Base-by-base conservation (phyloP, 192 early-diverging fungal genomes). In the Glomus cerebriforme region DNA sequence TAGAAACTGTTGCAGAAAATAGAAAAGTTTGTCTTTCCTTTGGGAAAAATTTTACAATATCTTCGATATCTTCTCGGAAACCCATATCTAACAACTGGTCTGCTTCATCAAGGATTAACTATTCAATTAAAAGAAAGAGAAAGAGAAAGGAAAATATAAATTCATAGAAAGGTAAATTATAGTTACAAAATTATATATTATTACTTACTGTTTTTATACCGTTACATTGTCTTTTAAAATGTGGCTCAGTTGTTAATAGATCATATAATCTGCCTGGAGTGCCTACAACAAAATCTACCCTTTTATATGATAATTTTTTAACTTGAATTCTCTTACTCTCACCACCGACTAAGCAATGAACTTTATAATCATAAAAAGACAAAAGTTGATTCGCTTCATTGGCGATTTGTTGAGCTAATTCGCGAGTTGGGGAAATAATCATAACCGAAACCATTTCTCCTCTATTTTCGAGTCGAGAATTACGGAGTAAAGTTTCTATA, bases 41-140 rank as follows among this genome's bases (percentile, higher is more conserved):
- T 7, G 96, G 94, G 22, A 95, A 80, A 1, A 81, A 54, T 0
- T 74, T 65, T 5, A 90, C 76, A 79, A 98, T 95, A 29, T 84
- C 80, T 59, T 95, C 88, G 47, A 99, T 86, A 80, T 96, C 95
- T 26, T 88, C 86, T 80, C 93, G 93, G 86, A 98, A 98, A 9
- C 96, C 96, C 93, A 96, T 94, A 60, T 99, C 95, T 72, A 99
- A 85, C 73, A 99, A 86, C 82, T 94, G 90, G 83, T 99, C 98
- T 13, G 95, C 95, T 86, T 99, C 98, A 83, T 99, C 98, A 77
- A 98, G 86, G 59, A 99, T 90, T 68, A 98, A 86, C 84, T 85
- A 80, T 39, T 7, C 17, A 43, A 34, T 2, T 10, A 22, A 72
- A 9, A 27, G 3, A 27, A 26, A 35, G 9, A 74, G 65, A 2